phyloP scores from a whole-genome alignment of 371 early-diverging fungal genomes.

The Mucor saturninus region DNA sequence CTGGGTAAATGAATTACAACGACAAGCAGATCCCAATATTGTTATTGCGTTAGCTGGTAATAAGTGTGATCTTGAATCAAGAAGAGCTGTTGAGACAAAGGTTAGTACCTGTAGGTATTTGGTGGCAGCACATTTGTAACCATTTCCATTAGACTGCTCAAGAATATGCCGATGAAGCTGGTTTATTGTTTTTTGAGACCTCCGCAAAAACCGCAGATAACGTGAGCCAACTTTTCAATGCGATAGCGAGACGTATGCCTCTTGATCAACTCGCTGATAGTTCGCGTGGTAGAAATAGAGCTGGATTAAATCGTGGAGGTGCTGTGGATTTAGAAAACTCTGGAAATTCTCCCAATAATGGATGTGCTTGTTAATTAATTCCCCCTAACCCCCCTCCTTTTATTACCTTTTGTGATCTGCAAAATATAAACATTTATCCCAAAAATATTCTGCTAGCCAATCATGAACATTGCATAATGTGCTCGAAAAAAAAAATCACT shows the following conservation, averaged over 20 bases:
- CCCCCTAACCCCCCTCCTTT: background rate
- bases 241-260: conserved; percentile 69
- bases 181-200: conserved; percentile 92
- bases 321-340: conserved; percentile 49
- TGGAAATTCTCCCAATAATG: conserved; percentile 35
- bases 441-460: background rate
- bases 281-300: conserved; percentile 41
- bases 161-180: conserved; percentile 88
- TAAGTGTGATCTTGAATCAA: conserved; percentile 85
- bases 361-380: conserved; percentile 55
- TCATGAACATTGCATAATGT: background rate
- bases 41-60: conserved; percentile 98
- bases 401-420: background rate
- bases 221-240: conserved; percentile 87
- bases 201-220: conserved; percentile 92
- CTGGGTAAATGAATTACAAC: conserved; percentile 98
- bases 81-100: conserved; percentile 75
- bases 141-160: conserved; percentile 73
- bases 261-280: conserved; percentile 54
- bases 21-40: conserved; percentile 94
- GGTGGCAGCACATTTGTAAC: background rate
- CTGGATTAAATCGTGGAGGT: conserved; percentile 44
- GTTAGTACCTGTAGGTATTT: conserved; percentile 22
- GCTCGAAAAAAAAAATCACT: background rate
- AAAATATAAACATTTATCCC: background rate